Percentiles rank a stretch among this genome's conserved stretches.
Evolutionary conservation across 2,329 filamentous ascomycete species (phyloP).

Genomic region (Aspergillus calidoustus): DNA sequence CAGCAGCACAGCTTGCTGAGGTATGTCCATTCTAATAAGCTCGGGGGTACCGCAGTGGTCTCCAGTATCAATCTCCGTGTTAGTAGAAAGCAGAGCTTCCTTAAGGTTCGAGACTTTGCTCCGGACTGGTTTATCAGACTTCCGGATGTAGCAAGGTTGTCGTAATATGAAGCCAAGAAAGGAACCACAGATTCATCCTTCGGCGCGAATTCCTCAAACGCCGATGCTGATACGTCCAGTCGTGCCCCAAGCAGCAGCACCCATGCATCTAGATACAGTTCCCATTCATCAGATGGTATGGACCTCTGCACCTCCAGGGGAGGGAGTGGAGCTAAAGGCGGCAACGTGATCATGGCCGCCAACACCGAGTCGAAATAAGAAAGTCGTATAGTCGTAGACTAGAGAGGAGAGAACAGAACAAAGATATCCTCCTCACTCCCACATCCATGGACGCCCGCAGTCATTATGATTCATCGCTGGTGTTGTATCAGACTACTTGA

Average conservation of each 20-base stretch:
- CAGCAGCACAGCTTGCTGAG: constrained; percentile 69
- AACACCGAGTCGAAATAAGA: background rate
- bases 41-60: constrained; percentile 47
- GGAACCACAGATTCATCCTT: constrained; percentile 62
- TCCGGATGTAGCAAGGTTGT: constrained; percentile 54
- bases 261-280: constrained; percentile 78
- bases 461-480: constrained; percentile 11
- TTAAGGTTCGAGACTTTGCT: constrained; percentile 55
- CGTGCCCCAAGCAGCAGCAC: constrained; percentile 68
- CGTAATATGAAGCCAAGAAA: constrained; percentile 72
- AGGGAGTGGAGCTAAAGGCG: constrained; percentile 79
- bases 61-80: constrained; percentile 61
- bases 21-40: constrained; percentile 67
- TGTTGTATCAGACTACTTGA: constrained; percentile 3
- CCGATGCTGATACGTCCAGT: constrained; percentile 60
- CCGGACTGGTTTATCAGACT: constrained; percentile 33
- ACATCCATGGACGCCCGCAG: constrained; percentile 2
- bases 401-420: constrained; percentile 2
- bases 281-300: constrained; percentile 74
- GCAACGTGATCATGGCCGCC: constrained; percentile 58
- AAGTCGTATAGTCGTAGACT: constrained; percentile 3
- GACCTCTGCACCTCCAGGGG: constrained; percentile 67
- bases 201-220: constrained; percentile 58
- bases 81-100: constrained; percentile 69
- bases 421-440: background rate